A percentile compares a stretch with the other conserved stretches of the same genome.
Evolutionary conservation across 139 green algal species (phyloP).

Genomic region (Eudorina sp.): DNA sequence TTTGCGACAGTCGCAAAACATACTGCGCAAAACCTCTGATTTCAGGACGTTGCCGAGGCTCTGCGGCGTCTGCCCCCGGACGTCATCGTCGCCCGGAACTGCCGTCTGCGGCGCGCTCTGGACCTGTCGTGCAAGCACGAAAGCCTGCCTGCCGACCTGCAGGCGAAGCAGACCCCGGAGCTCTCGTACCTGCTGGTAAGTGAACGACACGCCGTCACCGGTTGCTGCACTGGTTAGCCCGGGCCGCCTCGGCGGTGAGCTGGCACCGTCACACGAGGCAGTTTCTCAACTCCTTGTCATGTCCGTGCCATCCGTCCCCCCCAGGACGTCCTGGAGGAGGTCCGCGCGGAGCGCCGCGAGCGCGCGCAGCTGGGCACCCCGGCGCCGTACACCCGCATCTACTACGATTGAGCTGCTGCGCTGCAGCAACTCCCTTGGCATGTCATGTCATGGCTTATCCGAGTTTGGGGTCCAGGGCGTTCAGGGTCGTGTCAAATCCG

Average conservation of each 20-base stretch:
- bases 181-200: conserved; percentile 85
- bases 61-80: conserved; percentile 91
- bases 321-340: conserved; percentile 67
- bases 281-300: background rate
- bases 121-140: conserved; percentile 95
- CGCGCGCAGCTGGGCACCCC: conserved; percentile 61
- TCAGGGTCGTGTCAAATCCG: no score
- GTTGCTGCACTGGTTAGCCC: no score
- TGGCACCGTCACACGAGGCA: no score
- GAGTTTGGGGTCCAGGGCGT: no score
- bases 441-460: background rate
- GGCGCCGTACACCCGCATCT: conserved; percentile 66
- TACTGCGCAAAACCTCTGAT: background rate
- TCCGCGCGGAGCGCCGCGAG: conserved; percentile 67
- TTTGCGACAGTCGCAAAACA: background rate
- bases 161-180: conserved; percentile 94
- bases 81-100: conserved; percentile 90
- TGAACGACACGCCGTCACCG: no score
- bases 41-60: conserved; percentile 93
- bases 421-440: background rate
- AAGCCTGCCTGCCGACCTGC: conserved; percentile 88
- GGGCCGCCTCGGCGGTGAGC: no score
- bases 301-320: background rate
- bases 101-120: conserved; percentile 93
- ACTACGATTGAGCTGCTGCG: conserved; percentile 46